phyloP scores from a whole-genome alignment of 257 asterid genomes.

The Cynanchum wilfordii region DNA sequence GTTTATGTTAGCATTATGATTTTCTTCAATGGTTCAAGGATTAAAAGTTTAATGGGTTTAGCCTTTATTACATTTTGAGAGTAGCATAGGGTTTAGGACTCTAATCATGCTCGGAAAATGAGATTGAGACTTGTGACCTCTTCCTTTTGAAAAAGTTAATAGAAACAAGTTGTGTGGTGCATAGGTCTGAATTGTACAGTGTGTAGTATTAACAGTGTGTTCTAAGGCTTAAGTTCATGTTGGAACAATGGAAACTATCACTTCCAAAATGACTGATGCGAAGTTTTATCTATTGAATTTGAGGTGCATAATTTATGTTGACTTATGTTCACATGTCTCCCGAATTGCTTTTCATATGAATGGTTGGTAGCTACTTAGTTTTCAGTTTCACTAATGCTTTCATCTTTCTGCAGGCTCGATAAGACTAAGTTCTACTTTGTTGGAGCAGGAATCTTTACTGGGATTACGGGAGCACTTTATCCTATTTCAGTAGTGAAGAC shows the following conservation, averaged over 20 bases:
- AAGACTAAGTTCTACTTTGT: slow-evolving; percentile 69
- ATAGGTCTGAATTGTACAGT: not conserved
- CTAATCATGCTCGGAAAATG: not conserved
- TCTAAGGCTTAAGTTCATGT: not conserved
- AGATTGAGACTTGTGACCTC: not conserved
- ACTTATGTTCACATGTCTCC: not conserved
- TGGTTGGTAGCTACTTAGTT: not conserved
- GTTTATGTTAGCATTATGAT: not conserved
- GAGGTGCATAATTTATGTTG: not conserved
- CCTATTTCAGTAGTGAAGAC: slow-evolving; percentile 92
- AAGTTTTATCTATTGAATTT: not conserved
- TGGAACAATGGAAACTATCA: not conserved
- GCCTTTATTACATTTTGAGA: not conserved
- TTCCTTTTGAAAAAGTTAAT: not conserved
- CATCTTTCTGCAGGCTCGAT: slow-evolving; percentile 58
- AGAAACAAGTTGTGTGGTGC: not conserved
- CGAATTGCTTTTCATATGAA: not conserved
- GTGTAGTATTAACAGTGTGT: not conserved
- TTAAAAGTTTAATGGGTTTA: too few relatives aligned
- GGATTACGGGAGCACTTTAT: slow-evolving; percentile 75
- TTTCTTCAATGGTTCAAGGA: not conserved
- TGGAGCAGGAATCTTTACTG: slow-evolving; percentile 90
- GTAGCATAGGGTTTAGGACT: not conserved
- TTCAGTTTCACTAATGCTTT: slow-evolving; percentile 12
- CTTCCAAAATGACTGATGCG: not conserved